Conservation (phyloP, 2,329 filamentous ascomycete genomes). For the Cercospora canescens region DNA sequence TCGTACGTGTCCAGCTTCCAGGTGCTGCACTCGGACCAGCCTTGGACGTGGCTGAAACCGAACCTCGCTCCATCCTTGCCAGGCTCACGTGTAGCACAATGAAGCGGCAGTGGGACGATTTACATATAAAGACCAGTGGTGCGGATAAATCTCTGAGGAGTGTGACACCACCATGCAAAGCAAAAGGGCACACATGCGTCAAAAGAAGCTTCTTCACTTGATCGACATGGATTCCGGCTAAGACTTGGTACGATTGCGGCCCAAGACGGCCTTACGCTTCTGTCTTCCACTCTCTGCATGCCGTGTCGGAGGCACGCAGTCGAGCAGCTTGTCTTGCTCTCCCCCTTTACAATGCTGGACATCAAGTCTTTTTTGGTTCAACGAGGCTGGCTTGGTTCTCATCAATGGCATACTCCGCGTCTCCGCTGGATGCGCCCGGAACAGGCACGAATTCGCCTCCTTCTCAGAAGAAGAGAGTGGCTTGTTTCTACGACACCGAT, state of each 20-base stretch:
- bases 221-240: background rate
- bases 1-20: no score
- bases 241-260: background rate
- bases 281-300: background rate
- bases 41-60: no score
- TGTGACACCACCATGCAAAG: background rate
- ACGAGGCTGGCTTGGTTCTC: background rate
- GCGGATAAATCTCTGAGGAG: background rate
- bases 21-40: no score
- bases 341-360: background rate
- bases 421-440: constrained; percentile 56
- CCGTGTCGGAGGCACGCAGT: background rate
- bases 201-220: background rate
- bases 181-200: background rate
- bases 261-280: background rate
- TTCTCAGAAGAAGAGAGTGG: constrained; percentile 74
- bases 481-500: constrained; percentile 98
- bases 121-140: background rate
- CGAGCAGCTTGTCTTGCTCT: no score
- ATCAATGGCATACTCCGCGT: background rate
- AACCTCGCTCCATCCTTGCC: background rate
- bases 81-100: background rate
- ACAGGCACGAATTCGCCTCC: constrained; percentile 49
- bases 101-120: background rate
- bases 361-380: background rate